Conservation (phyloP, 495 filamentous ascomycete genomes). For the Penicillium cinerascens region DNA sequence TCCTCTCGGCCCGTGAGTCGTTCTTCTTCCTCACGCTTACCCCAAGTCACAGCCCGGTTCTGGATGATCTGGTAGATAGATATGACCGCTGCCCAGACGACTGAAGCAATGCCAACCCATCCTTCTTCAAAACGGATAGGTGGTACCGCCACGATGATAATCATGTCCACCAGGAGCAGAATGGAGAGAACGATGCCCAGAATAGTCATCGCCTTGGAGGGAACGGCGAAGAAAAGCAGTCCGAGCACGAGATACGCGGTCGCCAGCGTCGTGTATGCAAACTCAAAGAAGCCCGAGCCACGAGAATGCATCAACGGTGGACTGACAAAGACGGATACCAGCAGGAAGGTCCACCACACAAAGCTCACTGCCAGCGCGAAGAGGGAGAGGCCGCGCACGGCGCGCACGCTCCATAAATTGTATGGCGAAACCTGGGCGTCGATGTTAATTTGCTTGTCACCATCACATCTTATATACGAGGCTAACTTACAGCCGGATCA, state of each 20-base stretch:
- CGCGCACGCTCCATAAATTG: slow-evolving; percentile 86
- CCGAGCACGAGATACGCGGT: slow-evolving; percentile 67
- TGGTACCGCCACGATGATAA: slow-evolving; percentile 70
- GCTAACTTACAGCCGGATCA: slow-evolving; percentile 72
- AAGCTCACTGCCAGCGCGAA: slow-evolving; percentile 71
- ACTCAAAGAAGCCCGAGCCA: slow-evolving; percentile 87
- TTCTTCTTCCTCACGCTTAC: slow-evolving; percentile 88
- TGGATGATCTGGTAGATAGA: slow-evolving; percentile 58
- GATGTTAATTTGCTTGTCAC: background rate
- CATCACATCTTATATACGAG: background rate
- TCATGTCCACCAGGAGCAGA: slow-evolving; percentile 76
- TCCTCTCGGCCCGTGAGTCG: slow-evolving; percentile 87
- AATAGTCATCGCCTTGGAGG: slow-evolving; percentile 71
- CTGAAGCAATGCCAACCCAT: slow-evolving; percentile 82
- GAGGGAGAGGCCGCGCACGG: slow-evolving; percentile 69
- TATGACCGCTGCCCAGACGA: slow-evolving; percentile 70
- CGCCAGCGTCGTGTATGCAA: slow-evolving; percentile 72
- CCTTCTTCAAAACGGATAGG: slow-evolving; percentile 77
- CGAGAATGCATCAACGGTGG: slow-evolving; percentile 80
- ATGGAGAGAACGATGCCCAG: slow-evolving; percentile 60
- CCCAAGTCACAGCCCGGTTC: slow-evolving; percentile 79
- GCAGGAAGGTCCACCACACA: slow-evolving; percentile 84
- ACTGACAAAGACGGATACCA: slow-evolving; percentile 83
- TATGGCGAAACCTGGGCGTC: slow-evolving; percentile 76
- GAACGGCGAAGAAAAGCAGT: slow-evolving; percentile 83